Percentiles rank a stretch among this genome's conserved stretches.
Conservation (phyloP, 2,329 filamentous ascomycete genomes). For the Beauveria scarabaeidicola region DNA sequence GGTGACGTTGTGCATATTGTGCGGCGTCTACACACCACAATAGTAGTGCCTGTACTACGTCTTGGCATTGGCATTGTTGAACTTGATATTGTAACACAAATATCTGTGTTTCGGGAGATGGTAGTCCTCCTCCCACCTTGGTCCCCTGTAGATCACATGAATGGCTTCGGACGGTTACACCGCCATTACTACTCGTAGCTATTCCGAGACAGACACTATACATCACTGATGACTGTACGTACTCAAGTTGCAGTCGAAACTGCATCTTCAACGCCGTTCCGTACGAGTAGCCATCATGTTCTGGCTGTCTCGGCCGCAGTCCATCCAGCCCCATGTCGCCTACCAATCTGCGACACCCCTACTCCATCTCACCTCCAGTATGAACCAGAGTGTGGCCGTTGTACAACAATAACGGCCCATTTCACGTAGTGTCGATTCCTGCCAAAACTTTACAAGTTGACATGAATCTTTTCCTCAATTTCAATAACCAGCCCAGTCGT, state of each 20-base stretch:
- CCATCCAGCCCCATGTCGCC: background rate
- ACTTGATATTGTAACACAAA: no score
- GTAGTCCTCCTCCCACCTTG: no score
- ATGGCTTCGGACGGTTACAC: background rate
- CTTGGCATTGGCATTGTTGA: no score
- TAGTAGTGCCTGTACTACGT: no score
- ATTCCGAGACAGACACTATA: background rate
- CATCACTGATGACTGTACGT: background rate
- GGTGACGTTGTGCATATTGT: no score
- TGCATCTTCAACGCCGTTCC: background rate
- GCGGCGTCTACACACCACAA: no score
- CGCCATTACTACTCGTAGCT: background rate
- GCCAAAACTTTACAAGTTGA: background rate
- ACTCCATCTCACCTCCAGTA: background rate
- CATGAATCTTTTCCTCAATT: background rate
- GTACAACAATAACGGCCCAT: background rate
- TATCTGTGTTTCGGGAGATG: no score
- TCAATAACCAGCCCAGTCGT: background rate
- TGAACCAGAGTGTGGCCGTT: background rate
- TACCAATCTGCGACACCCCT: background rate
- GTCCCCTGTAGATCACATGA: background rate
- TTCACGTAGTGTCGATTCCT: background rate
- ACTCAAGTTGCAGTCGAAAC: background rate
- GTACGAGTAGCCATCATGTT: background rate
- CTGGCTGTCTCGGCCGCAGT: background rate